Conservation (phyloP, 768 basidiomycete genomes). For the Naganishia vishniacii region DNA sequence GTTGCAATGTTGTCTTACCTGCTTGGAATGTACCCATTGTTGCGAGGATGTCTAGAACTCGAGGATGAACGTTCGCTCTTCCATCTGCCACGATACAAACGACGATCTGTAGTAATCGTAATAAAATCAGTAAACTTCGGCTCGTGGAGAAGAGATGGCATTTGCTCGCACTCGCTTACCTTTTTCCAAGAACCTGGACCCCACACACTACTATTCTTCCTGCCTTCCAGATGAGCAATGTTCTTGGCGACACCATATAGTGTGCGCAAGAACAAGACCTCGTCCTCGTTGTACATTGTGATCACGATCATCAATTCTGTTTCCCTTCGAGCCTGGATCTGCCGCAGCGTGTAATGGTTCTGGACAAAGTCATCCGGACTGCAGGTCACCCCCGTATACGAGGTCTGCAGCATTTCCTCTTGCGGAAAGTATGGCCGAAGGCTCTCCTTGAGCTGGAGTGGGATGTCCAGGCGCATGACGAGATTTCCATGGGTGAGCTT, state of each 20-base stretch:
- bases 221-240: constrained; percentile 76
- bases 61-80: constrained; percentile 71
- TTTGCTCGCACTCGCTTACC: too few species aligned
- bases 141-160: too few species aligned
- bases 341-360: constrained; percentile 75
- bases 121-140: neutral
- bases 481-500: constrained; percentile 60
- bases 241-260: constrained; percentile 98
- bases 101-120: constrained; percentile 56
- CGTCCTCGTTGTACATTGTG: constrained; percentile 93
- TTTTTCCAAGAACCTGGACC: constrained; percentile 98
- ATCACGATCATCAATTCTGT: constrained; percentile 92
- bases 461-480: constrained; percentile 75
- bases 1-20: constrained; percentile 30
- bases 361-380: constrained; percentile 87
- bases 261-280: constrained; percentile 75
- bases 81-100: constrained; percentile 88
- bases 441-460: constrained; percentile 59
- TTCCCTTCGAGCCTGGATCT: constrained; percentile 70
- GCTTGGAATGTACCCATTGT: constrained; percentile 48
- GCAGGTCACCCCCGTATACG: constrained; percentile 91
- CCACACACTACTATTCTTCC: constrained; percentile 88
- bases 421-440: constrained; percentile 46
- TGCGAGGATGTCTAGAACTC: constrained; percentile 48
- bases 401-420: constrained; percentile 48